Conservation (phyloP, 2,329 filamentous ascomycete genomes). For the Epichloe coenophiala region DNA sequence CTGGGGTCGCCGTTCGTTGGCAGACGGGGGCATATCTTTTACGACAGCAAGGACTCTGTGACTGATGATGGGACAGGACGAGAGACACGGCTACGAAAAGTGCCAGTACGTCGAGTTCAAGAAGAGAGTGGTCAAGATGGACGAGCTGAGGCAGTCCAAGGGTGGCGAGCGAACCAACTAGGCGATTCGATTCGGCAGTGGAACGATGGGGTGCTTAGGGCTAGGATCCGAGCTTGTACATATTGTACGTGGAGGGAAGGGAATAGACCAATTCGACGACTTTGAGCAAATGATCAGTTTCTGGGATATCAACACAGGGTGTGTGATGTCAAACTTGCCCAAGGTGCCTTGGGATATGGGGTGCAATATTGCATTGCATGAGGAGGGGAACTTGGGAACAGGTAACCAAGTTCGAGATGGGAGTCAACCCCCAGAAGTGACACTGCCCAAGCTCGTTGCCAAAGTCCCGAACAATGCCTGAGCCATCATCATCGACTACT, state of each 20-base stretch:
- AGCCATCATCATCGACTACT: too few relatives aligned
- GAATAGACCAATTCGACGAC: not conserved
- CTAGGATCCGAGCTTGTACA: conserved; percentile 1
- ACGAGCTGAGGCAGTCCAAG: conserved; percentile 82
- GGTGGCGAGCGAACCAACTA: conserved; percentile 76
- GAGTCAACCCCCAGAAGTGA: too few relatives aligned
- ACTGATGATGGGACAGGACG: conserved; percentile 45
- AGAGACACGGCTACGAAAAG: conserved; percentile 96
- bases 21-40: too few relatives aligned
- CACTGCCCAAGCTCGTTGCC: too few relatives aligned
- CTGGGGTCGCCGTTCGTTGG: not conserved
- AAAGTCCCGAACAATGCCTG: too few relatives aligned
- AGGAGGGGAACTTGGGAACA: too few relatives aligned
- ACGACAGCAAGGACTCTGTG: not conserved
- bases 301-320: too few relatives aligned
- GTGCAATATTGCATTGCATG: too few relatives aligned
- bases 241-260: not conserved
- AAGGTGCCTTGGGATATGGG: too few relatives aligned
- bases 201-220: not conserved
- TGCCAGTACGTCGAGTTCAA: conserved; percentile 99
- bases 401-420: too few relatives aligned
- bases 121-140: conserved; percentile 96
- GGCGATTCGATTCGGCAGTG: conserved; percentile 6
- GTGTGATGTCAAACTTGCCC: not conserved
- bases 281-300: too few relatives aligned